Evolutionary conservation across 2,329 filamentous ascomycete genomes (phyloP), one percentile per base, ranked within the genome.

Genomic region (Xylaria multiplex): DNA sequence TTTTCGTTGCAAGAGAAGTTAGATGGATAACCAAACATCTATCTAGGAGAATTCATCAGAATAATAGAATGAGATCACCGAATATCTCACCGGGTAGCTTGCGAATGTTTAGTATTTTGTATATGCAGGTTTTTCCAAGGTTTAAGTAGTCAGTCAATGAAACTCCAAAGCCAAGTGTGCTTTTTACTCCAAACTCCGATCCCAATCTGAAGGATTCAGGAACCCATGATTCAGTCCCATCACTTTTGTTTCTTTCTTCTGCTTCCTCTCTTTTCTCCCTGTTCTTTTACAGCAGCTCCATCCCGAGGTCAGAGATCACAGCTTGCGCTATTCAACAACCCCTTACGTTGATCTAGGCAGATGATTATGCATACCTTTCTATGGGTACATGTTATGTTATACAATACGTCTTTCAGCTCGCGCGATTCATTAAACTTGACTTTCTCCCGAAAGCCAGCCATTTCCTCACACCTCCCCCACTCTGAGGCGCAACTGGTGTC

Each of bases 361-460:
- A 24, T 30, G 27, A 13, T 7, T 37, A 60, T 63, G 46, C 50
- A 66, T 57, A 43, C 30, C 30, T 52, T 56, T 35, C 14, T 65
- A 65, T 56, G 49, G 4, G 59, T 65, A 68, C 59, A 68, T 46
- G 58, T 7, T 35, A 54, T 63, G 30, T 37, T 56, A 48, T 32
- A 59, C 14, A 19, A 43, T 24, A 37, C 24, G 16, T 46, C 58
- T 57, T 63, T 74, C 66, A 73, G n/a, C 68, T 69, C 45, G 65
- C 62, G 32, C 70, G 70, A 19, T 64, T 74, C 62, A 71, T 77
- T 35, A 69, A 32, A 24, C 69, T 72, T 9, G 70, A 70, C 69
- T 70, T 74, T 58, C 69, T 73, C 32, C 74, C 75, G n/a, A 77
- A 63, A 9, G 71, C 70, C 0, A 77, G 64, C 75, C 75, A 77